Evolutionary conservation across 179 eudicot genomes (phyloP), one percentile per base, ranked within the genome.

Genomic region (Beta corolliflora): DNA sequence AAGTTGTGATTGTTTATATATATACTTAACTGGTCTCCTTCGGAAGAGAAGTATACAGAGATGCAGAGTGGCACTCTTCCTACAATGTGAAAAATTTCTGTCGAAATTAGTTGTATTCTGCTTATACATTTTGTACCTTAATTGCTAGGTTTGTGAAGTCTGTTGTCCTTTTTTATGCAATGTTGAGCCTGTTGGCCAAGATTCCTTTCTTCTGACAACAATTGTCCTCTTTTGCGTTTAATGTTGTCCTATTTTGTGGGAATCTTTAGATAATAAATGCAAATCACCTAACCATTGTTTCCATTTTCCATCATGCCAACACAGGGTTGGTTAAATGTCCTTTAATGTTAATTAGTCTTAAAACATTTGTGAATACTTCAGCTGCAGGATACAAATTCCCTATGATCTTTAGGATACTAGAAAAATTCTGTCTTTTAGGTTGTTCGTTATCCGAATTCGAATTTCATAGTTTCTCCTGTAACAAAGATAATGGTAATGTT

Each of bases 71-170:
- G 0, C 29, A 4, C 9, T 31, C 5, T 36, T 25, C 29, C 29
- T 25, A 25, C 29, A 25, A 25, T 1, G 29, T 25, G 29, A 13
- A 7, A 48, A 10, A 10, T 68, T 48, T n/a, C 23, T 63, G 45
- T 19, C 19, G n/a, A 21, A 19, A 13, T 5, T 44, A 46, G 13
- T 61, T 46, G 25, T 54, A 56, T 23, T 9, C 44, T 31, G 25
- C 77, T 54, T 72, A 31, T 66, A 10, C 60, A 23, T n/a, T 3
- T 54, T 79, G 31, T 54, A 45, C 55, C 59, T 21, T 29, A 29
- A 25, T 25, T 79, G 56, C 67, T 56, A 66, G 59, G 11, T 70
- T 8, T 71, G 81, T 9, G 31, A 77, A n/a, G 8, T 21, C 31
- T 11, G 29, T 52, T 13, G 80, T 15, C 72, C 75, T 55, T 50